These are phyloP conservation scores for Nemania sp. DNA, from an alignment of 2,329 filamentous ascomycete species.

Conservation along the genomic window DNA sequence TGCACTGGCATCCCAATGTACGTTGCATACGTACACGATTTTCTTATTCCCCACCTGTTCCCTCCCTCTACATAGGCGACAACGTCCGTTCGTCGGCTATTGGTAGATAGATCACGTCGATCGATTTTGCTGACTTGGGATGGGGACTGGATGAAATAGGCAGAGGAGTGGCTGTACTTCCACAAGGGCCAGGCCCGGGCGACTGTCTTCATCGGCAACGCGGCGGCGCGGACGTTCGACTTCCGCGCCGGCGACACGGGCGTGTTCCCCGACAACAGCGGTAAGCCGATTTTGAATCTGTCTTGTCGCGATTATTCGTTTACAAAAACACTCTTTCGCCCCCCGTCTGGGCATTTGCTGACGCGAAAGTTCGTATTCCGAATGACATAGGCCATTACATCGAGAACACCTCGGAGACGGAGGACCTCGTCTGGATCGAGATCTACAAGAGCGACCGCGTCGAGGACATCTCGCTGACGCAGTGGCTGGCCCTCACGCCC, in stretches of 20 bases:
- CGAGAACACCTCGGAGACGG: constrained; percentile 66
- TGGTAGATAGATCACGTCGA: too few relatives aligned
- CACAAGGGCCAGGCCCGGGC: constrained; percentile 64
- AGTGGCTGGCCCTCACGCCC: constrained; percentile 72
- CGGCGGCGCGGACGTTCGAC: constrained; percentile 67
- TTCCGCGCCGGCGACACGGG: constrained; percentile 70
- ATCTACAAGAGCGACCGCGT: constrained; percentile 71
- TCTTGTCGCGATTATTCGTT: not conserved
- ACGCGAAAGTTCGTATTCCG: not conserved
- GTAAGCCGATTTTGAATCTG: constrained; percentile 39
- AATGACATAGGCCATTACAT: constrained; percentile 62
- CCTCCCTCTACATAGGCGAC: too few relatives aligned
- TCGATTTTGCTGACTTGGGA: constrained; percentile 11
- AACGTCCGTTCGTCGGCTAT: too few relatives aligned
- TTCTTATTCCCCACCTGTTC: too few relatives aligned
- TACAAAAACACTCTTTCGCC: not conserved
- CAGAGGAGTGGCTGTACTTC: constrained; percentile 75
- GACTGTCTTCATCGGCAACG: constrained; percentile 66
- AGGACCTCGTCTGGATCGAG: constrained; percentile 70
- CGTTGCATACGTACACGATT: constrained; percentile 34
- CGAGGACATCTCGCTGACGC: constrained; percentile 67
- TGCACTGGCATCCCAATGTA: constrained; percentile 73
- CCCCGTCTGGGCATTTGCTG: not conserved
- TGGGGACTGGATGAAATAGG: constrained; percentile 43
- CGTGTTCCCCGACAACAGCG: constrained; percentile 68